Percentiles rank a stretch among this genome's conserved stretches.
These are phyloP conservation scores for Albizia julibrissin DNA, from an alignment of 306 rosid species.

Conservation along the genomic window DNA sequence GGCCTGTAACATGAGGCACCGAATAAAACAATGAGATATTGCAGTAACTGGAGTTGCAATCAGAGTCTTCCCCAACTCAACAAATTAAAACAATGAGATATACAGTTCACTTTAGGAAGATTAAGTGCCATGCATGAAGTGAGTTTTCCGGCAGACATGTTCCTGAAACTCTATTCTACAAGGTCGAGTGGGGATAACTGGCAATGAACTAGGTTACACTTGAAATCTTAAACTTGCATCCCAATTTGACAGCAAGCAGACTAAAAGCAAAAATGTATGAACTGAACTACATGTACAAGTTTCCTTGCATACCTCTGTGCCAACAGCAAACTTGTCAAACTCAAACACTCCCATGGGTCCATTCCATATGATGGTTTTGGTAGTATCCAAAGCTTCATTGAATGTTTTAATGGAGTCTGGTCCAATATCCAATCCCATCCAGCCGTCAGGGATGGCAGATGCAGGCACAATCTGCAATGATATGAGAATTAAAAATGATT, in stretches of 20 bases:
- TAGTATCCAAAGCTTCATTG: constrained; percentile 79
- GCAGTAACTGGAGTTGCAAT: constrained; percentile 13
- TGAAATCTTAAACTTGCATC: neutral
- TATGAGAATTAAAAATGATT: constrained; percentile 22
- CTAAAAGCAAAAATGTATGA: neutral
- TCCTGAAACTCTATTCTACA: neutral
- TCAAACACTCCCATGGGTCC: constrained; percentile 99
- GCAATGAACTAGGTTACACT: neutral
- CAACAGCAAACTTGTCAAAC: constrained; percentile 92
- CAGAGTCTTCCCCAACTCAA: constrained; percentile 1
- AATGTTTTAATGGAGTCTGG: constrained; percentile 92
- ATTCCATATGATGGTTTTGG: constrained; percentile 95
- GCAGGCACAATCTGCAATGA: constrained; percentile 80
- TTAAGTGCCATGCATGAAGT: neutral
- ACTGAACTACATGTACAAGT: neutral
- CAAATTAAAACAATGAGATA: neutral
- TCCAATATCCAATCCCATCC: constrained; percentile 99
- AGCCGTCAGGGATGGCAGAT: constrained; percentile 95
- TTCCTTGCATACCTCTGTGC: constrained; percentile 78
- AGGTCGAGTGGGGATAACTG: neutral
- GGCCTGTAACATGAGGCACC: constrained; percentile 55
- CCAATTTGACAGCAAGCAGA: neutral
- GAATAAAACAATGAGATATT: neutral
- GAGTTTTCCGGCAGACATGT: constrained; percentile 18
- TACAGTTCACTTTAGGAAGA: constrained; percentile 15